These are phyloP conservation scores for Benincasa hispida DNA, from an alignment of 306 rosid genomes.

Conservation along the genomic window DNA sequence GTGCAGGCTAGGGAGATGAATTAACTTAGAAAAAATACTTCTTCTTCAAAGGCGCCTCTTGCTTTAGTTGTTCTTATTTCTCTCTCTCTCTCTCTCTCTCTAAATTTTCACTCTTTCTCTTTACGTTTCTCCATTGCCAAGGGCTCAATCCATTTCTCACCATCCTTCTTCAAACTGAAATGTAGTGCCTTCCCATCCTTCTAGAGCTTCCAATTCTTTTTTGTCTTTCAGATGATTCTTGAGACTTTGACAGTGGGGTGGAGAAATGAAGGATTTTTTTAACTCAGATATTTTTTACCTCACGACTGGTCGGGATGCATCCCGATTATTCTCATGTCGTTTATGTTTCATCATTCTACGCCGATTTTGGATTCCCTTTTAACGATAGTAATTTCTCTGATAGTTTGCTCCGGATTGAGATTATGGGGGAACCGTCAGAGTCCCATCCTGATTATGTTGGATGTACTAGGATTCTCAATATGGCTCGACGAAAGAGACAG, in stretches of 20 bases:
- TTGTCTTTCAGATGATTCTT: background rate
- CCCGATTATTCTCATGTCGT: slow-evolving; percentile 34
- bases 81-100: no score
- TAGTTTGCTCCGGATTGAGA: slow-evolving; percentile 75
- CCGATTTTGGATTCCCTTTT: slow-evolving; percentile 89
- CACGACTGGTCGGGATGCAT: slow-evolving; percentile 49
- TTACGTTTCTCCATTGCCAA: background rate
- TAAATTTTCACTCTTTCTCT: background rate
- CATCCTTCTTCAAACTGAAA: background rate
- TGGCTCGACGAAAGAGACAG: slow-evolving; percentile 89
- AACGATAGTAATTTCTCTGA: slow-evolving; percentile 96
- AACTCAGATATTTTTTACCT: slow-evolving; percentile 78
- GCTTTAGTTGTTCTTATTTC: background rate
- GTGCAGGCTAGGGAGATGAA: no score
- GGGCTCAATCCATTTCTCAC: background rate
- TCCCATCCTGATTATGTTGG: slow-evolving; percentile 37
- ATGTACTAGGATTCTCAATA: slow-evolving; percentile 63
- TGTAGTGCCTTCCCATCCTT: background rate
- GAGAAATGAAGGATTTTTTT: slow-evolving; percentile 22
- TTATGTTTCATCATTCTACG: slow-evolving; percentile 25
- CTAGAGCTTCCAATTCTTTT: background rate
- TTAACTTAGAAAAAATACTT: no score
- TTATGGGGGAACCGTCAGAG: slow-evolving; percentile 46
- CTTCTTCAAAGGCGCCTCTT: background rate
- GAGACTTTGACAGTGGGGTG: background rate